Evolutionary conservation across 2,329 filamentous ascomycete species (phyloP).

Genomic region (Kalmusia sp.): DNA sequence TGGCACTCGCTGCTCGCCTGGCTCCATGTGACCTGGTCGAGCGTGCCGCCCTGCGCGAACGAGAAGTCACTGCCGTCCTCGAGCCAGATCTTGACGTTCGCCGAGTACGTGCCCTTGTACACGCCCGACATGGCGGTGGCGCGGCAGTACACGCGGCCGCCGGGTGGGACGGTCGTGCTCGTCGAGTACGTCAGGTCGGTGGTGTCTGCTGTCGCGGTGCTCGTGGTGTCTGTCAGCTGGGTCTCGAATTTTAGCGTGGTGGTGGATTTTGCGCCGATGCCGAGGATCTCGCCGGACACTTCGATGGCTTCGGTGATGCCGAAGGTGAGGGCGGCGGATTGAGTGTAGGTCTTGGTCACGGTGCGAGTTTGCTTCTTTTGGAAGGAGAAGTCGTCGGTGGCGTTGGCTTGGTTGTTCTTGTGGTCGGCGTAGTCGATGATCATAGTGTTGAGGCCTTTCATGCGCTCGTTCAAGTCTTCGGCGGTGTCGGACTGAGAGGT

Average conservation of each 20-base stretch:
- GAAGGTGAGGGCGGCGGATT: slow-evolving; percentile 15
- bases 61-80: slow-evolving; percentile 20
- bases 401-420: slow-evolving; percentile 16
- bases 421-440: slow-evolving; percentile 25
- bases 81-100: slow-evolving; percentile 21
- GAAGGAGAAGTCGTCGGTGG: slow-evolving; percentile 22
- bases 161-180: slow-evolving; percentile 17
- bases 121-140: slow-evolving; percentile 19
- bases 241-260: slow-evolving; percentile 20
- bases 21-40: slow-evolving; percentile 24
- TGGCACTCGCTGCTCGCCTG: slow-evolving; percentile 21
- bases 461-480: slow-evolving; percentile 21
- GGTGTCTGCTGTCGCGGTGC: slow-evolving; percentile 2
- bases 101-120: slow-evolving; percentile 18
- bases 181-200: slow-evolving; percentile 17
- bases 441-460: slow-evolving; percentile 20
- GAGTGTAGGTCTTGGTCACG: slow-evolving; percentile 15
- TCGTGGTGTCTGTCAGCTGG: slow-evolving; percentile 10
- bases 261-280: slow-evolving; percentile 18
- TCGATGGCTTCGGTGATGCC: slow-evolving; percentile 16
- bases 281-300: slow-evolving; percentile 25
- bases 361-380: slow-evolving; percentile 12
- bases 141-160: slow-evolving; percentile 21
- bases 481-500: slow-evolving; percentile 14
- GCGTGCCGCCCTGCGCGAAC: slow-evolving; percentile 16